These are phyloP conservation scores for Collybia sp. DNA, from an alignment of 768 basidiomycete genomes.

Conservation along the genomic window DNA sequence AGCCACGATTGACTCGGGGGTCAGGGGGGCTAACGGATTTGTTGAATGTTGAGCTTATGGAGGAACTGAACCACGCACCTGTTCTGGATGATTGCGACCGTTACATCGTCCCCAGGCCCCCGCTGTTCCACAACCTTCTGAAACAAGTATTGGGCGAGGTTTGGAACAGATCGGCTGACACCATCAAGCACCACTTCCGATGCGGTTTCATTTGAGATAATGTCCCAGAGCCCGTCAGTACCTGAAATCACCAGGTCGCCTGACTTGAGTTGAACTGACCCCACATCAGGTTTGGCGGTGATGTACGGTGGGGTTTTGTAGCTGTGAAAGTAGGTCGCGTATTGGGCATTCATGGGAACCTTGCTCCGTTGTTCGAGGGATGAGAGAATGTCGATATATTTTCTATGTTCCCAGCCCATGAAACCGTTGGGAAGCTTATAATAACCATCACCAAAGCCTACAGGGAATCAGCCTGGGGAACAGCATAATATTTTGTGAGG, in stretches of 20 bases:
- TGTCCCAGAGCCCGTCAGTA: slow-evolving; percentile 55
- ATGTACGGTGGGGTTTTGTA: slow-evolving; percentile 60
- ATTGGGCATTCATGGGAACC: slow-evolving; percentile 29
- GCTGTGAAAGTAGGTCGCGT: slow-evolving; percentile 29
- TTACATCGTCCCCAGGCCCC: slow-evolving; percentile 30
- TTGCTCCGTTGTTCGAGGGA: slow-evolving; percentile 24
- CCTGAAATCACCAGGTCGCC: slow-evolving; percentile 46
- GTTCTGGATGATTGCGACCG: slow-evolving; percentile 20
- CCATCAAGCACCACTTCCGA: slow-evolving; percentile 32
- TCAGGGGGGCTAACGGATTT: no score
- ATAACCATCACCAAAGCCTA: slow-evolving; percentile 34
- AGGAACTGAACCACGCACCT: no score
- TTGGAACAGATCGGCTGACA: slow-evolving; percentile 10
- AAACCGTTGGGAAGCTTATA: slow-evolving; percentile 29
- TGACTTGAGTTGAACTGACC: slow-evolving; percentile 25
- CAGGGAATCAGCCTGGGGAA: background rate
- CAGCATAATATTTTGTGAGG: background rate
- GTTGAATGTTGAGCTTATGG: no score
- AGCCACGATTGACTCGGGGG: no score
- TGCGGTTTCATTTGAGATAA: slow-evolving; percentile 42
- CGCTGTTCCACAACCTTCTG: slow-evolving; percentile 14
- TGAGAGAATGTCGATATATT: slow-evolving; percentile 28
- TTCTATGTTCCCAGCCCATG: slow-evolving; percentile 24
- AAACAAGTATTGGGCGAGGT: slow-evolving; percentile 25
- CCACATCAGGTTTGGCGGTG: slow-evolving; percentile 46